phyloP scores from a whole-genome alignment of 495 filamentous ascomycete species.

The Penicilliopsis zonata region DNA sequence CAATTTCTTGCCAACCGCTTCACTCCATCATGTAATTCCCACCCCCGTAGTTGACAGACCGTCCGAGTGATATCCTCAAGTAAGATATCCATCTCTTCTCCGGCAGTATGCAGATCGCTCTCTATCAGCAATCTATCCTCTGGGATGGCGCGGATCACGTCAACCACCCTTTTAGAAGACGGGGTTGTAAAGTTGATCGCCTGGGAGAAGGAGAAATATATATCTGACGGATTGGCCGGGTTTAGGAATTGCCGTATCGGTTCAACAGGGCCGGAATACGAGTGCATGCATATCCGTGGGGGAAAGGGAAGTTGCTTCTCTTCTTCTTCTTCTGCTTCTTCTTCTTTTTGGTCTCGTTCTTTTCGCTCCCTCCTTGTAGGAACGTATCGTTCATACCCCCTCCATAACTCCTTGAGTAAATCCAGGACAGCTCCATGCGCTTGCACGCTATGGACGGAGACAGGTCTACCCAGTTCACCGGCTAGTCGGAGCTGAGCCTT shows the following conservation, averaged over 20 bases:
- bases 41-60: slow-evolving; percentile 68
- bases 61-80: slow-evolving; percentile 62
- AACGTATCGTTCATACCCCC: slow-evolving; percentile 62
- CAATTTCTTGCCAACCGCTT: slow-evolving; percentile 64
- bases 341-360: slow-evolving; percentile 12
- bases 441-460: slow-evolving; percentile 85
- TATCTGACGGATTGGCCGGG: slow-evolving; percentile 57
- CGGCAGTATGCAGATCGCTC: slow-evolving; percentile 83
- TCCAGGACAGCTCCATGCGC: slow-evolving; percentile 78
- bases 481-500: slow-evolving; percentile 78
- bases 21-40: slow-evolving; percentile 63
- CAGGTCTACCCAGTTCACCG: slow-evolving; percentile 66
- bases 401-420: slow-evolving; percentile 63
- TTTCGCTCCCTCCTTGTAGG: slow-evolving; percentile 51
- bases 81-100: slow-evolving; percentile 64
- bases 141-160: slow-evolving; percentile 64
- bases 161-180: slow-evolving; percentile 37
- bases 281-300: slow-evolving; percentile 87
- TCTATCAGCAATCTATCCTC: slow-evolving; percentile 73
- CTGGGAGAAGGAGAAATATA: slow-evolving; percentile 84
- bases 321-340: slow-evolving; percentile 18
- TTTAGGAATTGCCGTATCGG: slow-evolving; percentile 67
- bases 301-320: slow-evolving; percentile 53
- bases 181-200: slow-evolving; percentile 64
- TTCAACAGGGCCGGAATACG: slow-evolving; percentile 73